Conservation (phyloP, 495 filamentous ascomycete species). For the Viridothelium virens region DNA sequence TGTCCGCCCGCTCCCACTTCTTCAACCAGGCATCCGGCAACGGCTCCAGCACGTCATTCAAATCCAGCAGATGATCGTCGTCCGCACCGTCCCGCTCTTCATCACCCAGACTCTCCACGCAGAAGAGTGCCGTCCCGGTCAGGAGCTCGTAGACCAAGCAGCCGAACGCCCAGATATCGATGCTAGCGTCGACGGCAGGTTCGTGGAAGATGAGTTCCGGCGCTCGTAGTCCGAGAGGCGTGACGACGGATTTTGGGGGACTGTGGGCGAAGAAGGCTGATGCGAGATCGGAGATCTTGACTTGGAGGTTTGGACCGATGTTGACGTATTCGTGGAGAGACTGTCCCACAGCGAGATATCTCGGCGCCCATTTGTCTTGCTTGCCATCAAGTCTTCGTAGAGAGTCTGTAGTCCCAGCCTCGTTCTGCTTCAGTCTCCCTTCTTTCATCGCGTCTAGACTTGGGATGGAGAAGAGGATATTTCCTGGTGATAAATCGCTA, state of each 20-base stretch:
- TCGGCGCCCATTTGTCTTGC: slow-evolving; percentile 1
- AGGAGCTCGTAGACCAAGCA: slow-evolving; percentile 19
- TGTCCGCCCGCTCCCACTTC: background rate
- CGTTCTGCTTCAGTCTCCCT: background rate
- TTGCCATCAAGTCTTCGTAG: slow-evolving; percentile 1
- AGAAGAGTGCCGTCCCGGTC: background rate
- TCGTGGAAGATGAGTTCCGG: slow-evolving; percentile 42
- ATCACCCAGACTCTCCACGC: background rate
- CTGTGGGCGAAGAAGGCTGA: slow-evolving; percentile 35
- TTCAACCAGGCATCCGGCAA: background rate
- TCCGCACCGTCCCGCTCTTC: background rate
- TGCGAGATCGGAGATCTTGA: slow-evolving; percentile 40
- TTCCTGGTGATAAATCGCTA: background rate
- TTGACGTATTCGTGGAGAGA: slow-evolving; percentile 1
- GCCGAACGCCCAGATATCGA: slow-evolving; percentile 42
- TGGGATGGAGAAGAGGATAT: slow-evolving; percentile 12
- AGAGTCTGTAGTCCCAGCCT: background rate
- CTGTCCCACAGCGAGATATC: slow-evolving; percentile 1
- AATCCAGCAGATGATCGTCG: background rate
- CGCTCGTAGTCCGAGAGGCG: slow-evolving; percentile 34
- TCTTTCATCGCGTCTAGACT: background rate
- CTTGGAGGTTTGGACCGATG: background rate
- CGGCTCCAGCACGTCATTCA: background rate
- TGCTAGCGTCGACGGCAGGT: slow-evolving; percentile 34
- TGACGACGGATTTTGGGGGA: slow-evolving; percentile 31